phyloP scores from a whole-genome alignment of 352 stramenopile genomes.

The Phytophthora cajani region DNA sequence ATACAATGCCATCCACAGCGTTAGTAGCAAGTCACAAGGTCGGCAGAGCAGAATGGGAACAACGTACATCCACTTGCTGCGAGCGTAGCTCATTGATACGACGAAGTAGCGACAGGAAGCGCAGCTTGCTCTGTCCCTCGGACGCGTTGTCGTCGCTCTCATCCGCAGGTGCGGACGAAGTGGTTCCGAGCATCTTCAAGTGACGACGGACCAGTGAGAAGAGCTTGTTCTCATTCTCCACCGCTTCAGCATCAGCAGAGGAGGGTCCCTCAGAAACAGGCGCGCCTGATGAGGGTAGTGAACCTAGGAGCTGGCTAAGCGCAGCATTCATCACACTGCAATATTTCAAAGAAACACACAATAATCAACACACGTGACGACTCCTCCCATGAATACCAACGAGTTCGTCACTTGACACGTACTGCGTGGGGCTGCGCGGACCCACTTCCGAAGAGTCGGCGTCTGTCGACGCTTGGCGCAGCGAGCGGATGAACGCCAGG shows the following conservation, averaged over 20 bases:
- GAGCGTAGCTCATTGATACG: slow-evolving; percentile 87
- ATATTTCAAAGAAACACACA: slow-evolving; percentile 1
- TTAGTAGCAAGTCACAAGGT: slow-evolving; percentile 10
- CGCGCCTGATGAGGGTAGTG: slow-evolving; percentile 13
- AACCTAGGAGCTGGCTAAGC: slow-evolving; percentile 36
- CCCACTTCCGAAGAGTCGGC: neutral
- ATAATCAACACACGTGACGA: neutral
- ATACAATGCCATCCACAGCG: slow-evolving; percentile 1
- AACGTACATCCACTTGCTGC: slow-evolving; percentile 70
- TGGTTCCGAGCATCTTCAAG: slow-evolving; percentile 36
- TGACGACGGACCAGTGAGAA: slow-evolving; percentile 43
- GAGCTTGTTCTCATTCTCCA: slow-evolving; percentile 36
- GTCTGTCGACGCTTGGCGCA: slow-evolving; percentile 44
- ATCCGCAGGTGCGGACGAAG: slow-evolving; percentile 11
- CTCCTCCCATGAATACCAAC: neutral
- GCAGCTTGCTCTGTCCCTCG: slow-evolving; percentile 63
- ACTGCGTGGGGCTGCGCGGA: slow-evolving; percentile 12
- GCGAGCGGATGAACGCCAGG: slow-evolving; percentile 64
- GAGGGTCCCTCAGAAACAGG: slow-evolving; percentile 11
- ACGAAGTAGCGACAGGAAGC: slow-evolving; percentile 77
- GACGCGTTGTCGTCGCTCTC: slow-evolving; percentile 27
- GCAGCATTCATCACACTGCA: slow-evolving; percentile 37
- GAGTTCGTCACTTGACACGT: slow-evolving; percentile 5
- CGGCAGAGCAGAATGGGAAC: neutral
- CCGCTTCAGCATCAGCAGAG: slow-evolving; percentile 15